Evolutionary conservation across 768 basidiomycete genomes (phyloP).

Genomic region (Amyloporia xantha): DNA sequence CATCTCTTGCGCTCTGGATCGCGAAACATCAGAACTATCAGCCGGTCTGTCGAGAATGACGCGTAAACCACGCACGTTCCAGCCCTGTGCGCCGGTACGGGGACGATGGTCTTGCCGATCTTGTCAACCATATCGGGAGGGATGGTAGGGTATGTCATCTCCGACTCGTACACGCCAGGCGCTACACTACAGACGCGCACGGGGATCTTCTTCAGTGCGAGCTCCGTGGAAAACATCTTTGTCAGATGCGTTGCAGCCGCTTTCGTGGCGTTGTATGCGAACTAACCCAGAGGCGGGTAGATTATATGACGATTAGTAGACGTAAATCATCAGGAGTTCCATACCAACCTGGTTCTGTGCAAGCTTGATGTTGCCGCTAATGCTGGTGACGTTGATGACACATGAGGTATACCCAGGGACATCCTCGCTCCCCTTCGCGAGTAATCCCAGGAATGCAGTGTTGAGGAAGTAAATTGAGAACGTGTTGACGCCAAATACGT

Average conservation of each 20-base stretch:
- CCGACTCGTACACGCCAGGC: slow-evolving; percentile 70
- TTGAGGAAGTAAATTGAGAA: slow-evolving; percentile 74
- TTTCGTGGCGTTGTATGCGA: slow-evolving; percentile 77
- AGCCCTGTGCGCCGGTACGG: slow-evolving; percentile 54
- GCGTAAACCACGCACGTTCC: slow-evolving; percentile 66
- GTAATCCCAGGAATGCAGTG: slow-evolving; percentile 67
- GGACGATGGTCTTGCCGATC: slow-evolving; percentile 49
- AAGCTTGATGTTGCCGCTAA: slow-evolving; percentile 64
- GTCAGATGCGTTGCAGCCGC: slow-evolving; percentile 73
- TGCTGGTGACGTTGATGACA: slow-evolving; percentile 73
- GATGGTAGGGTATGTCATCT: slow-evolving; percentile 58
- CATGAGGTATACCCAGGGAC: slow-evolving; percentile 52
- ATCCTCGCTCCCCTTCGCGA: slow-evolving; percentile 66
- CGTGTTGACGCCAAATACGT: slow-evolving; percentile 60
- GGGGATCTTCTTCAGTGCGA: slow-evolving; percentile 58
- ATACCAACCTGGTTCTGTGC: slow-evolving; percentile 63
- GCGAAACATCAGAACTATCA: not conserved
- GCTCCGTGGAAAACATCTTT: slow-evolving; percentile 68
- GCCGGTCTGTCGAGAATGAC: not conserved
- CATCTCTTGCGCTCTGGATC: slow-evolving; percentile 57
- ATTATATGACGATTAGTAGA: not conserved
- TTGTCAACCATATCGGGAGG: slow-evolving; percentile 39
- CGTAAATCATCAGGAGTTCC: too few relatives aligned
- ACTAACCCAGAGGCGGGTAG: slow-evolving; percentile 37
- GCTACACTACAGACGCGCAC: slow-evolving; percentile 69